phyloP scores from a whole-genome alignment of 768 basidiomycete genomes.

The Russula lepida region DNA sequence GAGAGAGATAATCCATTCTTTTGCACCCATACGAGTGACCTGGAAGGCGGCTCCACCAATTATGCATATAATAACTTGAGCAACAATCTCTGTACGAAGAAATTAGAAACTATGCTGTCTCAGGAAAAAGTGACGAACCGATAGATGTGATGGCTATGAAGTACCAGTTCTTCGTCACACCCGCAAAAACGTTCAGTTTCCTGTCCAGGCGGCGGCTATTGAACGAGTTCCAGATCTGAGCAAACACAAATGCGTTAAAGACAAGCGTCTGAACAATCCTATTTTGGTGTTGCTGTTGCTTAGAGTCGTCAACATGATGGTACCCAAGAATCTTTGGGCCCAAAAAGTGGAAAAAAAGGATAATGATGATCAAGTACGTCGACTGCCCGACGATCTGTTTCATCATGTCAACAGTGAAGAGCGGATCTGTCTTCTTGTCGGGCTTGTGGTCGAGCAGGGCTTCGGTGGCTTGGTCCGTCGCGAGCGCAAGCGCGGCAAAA shows the following conservation, averaged over 20 bases:
- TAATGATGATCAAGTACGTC: slow-evolving; percentile 72
- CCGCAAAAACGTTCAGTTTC: slow-evolving; percentile 82
- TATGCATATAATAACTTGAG: slow-evolving; percentile 85
- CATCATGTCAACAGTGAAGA: slow-evolving; percentile 92
- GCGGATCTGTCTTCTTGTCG: slow-evolving; percentile 77
- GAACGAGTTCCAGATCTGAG: slow-evolving; percentile 93
- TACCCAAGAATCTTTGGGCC: slow-evolving; percentile 66
- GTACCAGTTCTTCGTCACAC: slow-evolving; percentile 69
- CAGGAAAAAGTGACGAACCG: slow-evolving; percentile 41
- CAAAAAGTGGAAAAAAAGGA: slow-evolving; percentile 83
- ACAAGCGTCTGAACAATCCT: slow-evolving; percentile 72
- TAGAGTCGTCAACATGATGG: slow-evolving; percentile 28
- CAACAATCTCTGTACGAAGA: slow-evolving; percentile 57
- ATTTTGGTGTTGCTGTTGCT: slow-evolving; percentile 31
- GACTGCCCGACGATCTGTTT: slow-evolving; percentile 94
- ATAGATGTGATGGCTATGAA: slow-evolving; percentile 80
- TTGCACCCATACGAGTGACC: slow-evolving; percentile 67
- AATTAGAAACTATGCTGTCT: slow-evolving; percentile 1
- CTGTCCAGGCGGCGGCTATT: slow-evolving; percentile 85
- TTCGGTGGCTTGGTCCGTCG: slow-evolving; percentile 88
- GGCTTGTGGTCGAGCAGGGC: slow-evolving; percentile 80
- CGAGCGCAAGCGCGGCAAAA: slow-evolving; percentile 94
- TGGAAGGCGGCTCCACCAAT: slow-evolving; percentile 89
- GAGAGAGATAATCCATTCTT: slow-evolving; percentile 91
- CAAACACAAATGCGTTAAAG: slow-evolving; percentile 98